Conservation (phyloP, 2,329 filamentous ascomycete species). For the Pestalotiopsis sp. region DNA sequence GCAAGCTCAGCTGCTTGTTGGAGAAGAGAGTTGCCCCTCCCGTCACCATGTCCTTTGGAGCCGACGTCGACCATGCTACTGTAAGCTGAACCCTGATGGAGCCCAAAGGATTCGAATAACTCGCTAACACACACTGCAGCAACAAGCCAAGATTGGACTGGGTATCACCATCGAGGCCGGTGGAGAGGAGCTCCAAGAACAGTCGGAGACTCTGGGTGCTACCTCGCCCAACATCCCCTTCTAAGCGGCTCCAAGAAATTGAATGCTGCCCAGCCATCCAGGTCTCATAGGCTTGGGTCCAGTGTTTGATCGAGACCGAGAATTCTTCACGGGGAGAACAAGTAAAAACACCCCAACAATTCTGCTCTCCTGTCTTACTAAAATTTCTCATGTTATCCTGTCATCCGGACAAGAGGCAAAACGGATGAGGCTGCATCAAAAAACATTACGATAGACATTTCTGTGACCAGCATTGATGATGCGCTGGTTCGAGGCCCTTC, state of each 20-base stretch:
- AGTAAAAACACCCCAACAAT: neutral
- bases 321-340: neutral
- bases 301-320: neutral
- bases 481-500: neutral
- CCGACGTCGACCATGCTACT: slow-evolving; percentile 94
- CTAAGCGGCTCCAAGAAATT: slow-evolving; percentile 40
- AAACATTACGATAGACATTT: slow-evolving; percentile 12
- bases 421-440: slow-evolving; percentile 4
- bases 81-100: slow-evolving; percentile 57
- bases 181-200: slow-evolving; percentile 83
- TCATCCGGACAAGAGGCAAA: neutral
- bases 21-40: slow-evolving; percentile 96
- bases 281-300: neutral
- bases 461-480: slow-evolving; percentile 10
- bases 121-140: slow-evolving; percentile 54
- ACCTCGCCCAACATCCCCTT: slow-evolving; percentile 65
- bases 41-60: slow-evolving; percentile 91
- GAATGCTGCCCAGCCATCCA: neutral
- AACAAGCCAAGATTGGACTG: slow-evolving; percentile 92
- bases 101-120: neutral
- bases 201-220: slow-evolving; percentile 67
- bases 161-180: slow-evolving; percentile 89
- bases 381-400: neutral
- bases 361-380: slow-evolving; percentile 14
- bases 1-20: slow-evolving; percentile 88